A percentile compares a stretch with the other conserved stretches of the same genome.
Evolutionary conservation across 2,329 filamentous ascomycete genomes (phyloP).

Genomic region (Fusarium armeniacum): DNA sequence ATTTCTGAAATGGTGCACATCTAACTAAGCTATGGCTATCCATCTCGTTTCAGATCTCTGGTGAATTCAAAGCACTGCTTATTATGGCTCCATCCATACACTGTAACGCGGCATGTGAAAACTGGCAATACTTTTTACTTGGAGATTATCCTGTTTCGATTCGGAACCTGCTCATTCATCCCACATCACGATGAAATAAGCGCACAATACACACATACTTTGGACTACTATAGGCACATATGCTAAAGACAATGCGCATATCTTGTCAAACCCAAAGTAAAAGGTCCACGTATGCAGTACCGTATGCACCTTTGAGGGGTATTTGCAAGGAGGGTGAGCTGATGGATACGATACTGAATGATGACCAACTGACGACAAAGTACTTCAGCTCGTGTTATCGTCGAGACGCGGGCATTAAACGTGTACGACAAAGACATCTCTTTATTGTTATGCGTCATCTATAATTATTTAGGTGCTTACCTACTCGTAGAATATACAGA

Average conservation of each 20-base stretch:
- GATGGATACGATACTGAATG: conserved; percentile 26
- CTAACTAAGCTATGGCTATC: conserved; percentile 15
- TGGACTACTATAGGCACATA: background rate
- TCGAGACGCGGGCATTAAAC: conserved; percentile 18
- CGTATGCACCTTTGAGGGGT: conserved; percentile 24
- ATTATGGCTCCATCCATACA: conserved; percentile 5
- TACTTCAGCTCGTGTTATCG: conserved; percentile 15
- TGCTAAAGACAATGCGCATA: conserved; percentile 2
- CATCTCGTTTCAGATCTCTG: conserved; percentile 33
- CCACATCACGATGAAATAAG: conserved; percentile 16
- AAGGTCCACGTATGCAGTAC: conserved; percentile 28
- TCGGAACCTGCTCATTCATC: conserved; percentile 7
- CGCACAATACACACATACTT: background rate
- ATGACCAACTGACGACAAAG: conserved; percentile 35
- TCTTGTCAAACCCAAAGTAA: conserved; percentile 17
- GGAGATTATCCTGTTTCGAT: conserved; percentile 22
- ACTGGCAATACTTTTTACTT: conserved; percentile 6
- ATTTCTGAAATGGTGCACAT: conserved; percentile 19
- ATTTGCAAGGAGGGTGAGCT: conserved; percentile 24
- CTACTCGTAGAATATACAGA: background rate
- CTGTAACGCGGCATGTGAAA: conserved; percentile 6
- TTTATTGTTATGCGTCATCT: conserved; percentile 8
- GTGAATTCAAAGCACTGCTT: conserved; percentile 15
- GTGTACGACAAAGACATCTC: background rate
- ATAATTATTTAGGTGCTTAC: background rate